Evolutionary conservation across 2,329 filamentous ascomycete genomes (phyloP).

Genomic region (Fusarium domesticum): DNA sequence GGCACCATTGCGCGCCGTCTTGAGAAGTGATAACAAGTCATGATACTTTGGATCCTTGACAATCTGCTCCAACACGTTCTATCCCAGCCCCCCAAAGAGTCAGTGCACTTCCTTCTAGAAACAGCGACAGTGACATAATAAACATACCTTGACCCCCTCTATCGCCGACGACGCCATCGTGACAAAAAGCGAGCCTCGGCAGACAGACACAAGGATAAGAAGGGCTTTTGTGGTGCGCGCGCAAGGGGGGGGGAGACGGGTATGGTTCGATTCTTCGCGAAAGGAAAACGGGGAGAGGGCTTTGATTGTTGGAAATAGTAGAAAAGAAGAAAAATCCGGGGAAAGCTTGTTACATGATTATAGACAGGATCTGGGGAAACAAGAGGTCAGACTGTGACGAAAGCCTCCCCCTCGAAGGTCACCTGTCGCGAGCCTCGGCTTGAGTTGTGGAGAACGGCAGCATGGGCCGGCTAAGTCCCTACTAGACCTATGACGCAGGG

Average conservation of each 20-base stretch:
- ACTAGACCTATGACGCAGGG: slow-evolving; percentile 19
- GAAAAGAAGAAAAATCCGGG: not conserved
- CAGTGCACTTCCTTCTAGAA: slow-evolving; percentile 11
- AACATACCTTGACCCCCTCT: slow-evolving; percentile 31
- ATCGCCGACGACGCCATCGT: slow-evolving; percentile 30
- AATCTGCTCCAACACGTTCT: slow-evolving; percentile 71
- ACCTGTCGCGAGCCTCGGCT: slow-evolving; percentile 24
- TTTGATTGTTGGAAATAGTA: not conserved
- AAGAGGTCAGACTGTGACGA: slow-evolving; percentile 6
- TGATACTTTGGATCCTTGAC: slow-evolving; percentile 82
- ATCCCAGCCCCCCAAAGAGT: slow-evolving; percentile 3
- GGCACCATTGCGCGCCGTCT: slow-evolving; percentile 92
- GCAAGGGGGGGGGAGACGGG: too few species aligned
- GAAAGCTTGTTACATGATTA: not conserved
- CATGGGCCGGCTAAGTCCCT: slow-evolving; percentile 4
- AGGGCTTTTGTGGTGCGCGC: too few species aligned
- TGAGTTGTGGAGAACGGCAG: slow-evolving; percentile 21
- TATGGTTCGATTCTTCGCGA: slow-evolving; percentile 11
- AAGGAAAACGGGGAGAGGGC: not conserved
- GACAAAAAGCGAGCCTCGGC: slow-evolving; percentile 19
- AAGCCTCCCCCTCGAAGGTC: slow-evolving; percentile 15
- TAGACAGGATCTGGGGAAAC: slow-evolving; percentile 1
- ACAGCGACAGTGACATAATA: not conserved
- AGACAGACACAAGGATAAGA: too few species aligned
- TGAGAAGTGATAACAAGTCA: slow-evolving; percentile 79